Evolutionary conservation across 2,329 filamentous ascomycete genomes (phyloP).

Genomic region (Chaetomium globosum): DNA sequence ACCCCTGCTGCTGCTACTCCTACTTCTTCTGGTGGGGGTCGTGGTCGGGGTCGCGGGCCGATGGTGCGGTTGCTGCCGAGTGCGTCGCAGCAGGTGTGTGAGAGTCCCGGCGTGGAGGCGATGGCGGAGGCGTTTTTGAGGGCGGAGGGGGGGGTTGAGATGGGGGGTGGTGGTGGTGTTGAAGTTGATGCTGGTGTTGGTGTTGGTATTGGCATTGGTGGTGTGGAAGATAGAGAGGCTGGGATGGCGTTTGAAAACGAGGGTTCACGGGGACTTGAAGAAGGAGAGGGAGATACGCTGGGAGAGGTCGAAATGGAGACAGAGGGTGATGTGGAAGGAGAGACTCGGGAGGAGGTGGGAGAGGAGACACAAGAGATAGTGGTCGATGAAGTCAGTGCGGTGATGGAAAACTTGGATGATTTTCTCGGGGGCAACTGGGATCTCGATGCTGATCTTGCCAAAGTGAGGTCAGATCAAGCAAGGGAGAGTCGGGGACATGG

Average conservation of each 20-base stretch:
- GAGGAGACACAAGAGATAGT: slow-evolving; percentile 6
- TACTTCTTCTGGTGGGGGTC: background rate
- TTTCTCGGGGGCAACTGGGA: slow-evolving; percentile 47
- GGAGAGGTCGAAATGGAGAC: background rate
- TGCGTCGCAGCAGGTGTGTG: slow-evolving; percentile 46
- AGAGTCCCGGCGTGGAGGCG: slow-evolving; percentile 48
- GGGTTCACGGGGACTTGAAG: background rate
- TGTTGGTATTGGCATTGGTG: background rate
- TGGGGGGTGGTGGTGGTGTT: background rate
- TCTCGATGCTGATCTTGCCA: slow-evolving; percentile 44
- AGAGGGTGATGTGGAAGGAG: background rate
- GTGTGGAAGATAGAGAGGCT: background rate
- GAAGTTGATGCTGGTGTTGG: background rate
- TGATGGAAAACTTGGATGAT: slow-evolving; percentile 51
- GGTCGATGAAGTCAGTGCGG: slow-evolving; percentile 50
- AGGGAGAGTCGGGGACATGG: slow-evolving; percentile 3
- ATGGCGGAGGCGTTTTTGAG: slow-evolving; percentile 55
- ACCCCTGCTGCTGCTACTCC: background rate
- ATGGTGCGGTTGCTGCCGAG: slow-evolving; percentile 44
- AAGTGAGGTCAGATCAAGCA: slow-evolving; percentile 27
- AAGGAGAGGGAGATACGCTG: slow-evolving; percentile 8
- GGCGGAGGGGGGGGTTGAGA: slow-evolving; percentile 43
- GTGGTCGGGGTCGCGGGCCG: background rate
- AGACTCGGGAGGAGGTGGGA: background rate
- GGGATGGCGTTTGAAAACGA: background rate